Percentiles rank a stretch among this genome's conserved stretches.
Conservation (phyloP, 2,329 filamentous ascomycete genomes). For the Helotiales sp. region DNA sequence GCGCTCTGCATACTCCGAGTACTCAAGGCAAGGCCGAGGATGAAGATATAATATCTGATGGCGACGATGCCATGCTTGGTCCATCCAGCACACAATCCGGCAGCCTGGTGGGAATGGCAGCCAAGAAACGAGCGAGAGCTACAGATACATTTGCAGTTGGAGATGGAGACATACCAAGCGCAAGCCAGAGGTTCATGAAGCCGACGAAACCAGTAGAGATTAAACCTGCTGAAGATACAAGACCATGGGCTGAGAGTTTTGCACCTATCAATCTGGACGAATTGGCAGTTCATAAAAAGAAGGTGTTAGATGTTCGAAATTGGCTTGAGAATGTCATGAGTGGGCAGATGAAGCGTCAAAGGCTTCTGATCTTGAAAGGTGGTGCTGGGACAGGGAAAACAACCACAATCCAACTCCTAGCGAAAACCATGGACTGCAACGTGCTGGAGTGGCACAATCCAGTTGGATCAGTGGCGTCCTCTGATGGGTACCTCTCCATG, state of each 20-base stretch:
- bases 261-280: slow-evolving; percentile 75
- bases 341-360: slow-evolving; percentile 65
- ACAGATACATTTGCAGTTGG: slow-evolving; percentile 31
- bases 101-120: slow-evolving; percentile 57
- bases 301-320: slow-evolving; percentile 78
- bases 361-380: slow-evolving; percentile 82
- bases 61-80: slow-evolving; percentile 47
- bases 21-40: slow-evolving; percentile 41
- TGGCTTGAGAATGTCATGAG: slow-evolving; percentile 78
- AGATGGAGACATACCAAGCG: slow-evolving; percentile 28
- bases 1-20: slow-evolving; percentile 34
- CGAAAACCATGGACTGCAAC: slow-evolving; percentile 73
- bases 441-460: slow-evolving; percentile 93
- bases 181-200: slow-evolving; percentile 55
- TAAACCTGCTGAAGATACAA: slow-evolving; percentile 52
- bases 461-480: slow-evolving; percentile 54
- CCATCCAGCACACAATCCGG: slow-evolving; percentile 50
- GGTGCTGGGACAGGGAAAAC: slow-evolving; percentile 93
- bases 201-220: slow-evolving; percentile 31
- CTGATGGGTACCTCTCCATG: slow-evolving; percentile 66
- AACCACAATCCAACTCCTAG: slow-evolving; percentile 76
- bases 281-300: slow-evolving; percentile 91
- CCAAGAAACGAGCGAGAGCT: slow-evolving; percentile 52
- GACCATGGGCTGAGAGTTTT: slow-evolving; percentile 88
- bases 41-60: slow-evolving; percentile 53